Percentiles rank a stretch among this genome's conserved stretches.
Conservation (phyloP, 345 rosid species). For the Noccaea bulbosa region DNA sequence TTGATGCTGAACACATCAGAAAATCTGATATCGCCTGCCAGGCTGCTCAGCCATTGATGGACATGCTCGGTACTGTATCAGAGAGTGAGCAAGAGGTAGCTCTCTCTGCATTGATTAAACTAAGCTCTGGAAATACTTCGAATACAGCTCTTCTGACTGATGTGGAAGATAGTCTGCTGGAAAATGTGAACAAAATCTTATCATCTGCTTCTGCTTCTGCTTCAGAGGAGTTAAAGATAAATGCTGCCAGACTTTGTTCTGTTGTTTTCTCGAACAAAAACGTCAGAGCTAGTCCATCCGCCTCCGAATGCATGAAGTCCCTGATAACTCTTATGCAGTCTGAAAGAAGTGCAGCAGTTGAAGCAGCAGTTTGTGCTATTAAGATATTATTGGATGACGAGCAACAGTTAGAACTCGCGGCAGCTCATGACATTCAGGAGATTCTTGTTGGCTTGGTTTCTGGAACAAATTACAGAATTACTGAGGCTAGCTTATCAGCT, state of each 20-base stretch:
- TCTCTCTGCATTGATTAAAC: constrained; percentile 71
- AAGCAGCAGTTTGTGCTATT: constrained; percentile 74
- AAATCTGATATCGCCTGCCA: constrained; percentile 74
- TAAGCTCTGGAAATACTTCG: constrained; percentile 61
- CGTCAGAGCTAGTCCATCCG: constrained; percentile 57
- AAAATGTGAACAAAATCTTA: constrained; percentile 60
- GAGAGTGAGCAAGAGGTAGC: constrained; percentile 82
- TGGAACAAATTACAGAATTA: constrained; percentile 62
- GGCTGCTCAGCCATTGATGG: constrained; percentile 81
- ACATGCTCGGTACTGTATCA: constrained; percentile 73
- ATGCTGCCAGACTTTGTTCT: constrained; percentile 76
- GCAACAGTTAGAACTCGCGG: constrained; percentile 67
- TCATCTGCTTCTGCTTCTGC: constrained; percentile 59
- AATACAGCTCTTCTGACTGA: constrained; percentile 57
- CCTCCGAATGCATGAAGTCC: constrained; percentile 66
- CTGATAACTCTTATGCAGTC: constrained; percentile 70
- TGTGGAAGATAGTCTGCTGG: constrained; percentile 68
- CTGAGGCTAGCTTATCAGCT: constrained; percentile 73
- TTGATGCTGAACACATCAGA: constrained; percentile 68
- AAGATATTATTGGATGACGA: constrained; percentile 76
- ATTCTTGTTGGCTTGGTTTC: constrained; percentile 72
- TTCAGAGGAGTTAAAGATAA: constrained; percentile 68
- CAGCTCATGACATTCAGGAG: constrained; percentile 56
- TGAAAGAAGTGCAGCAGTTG: constrained; percentile 50
- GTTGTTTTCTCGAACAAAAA: constrained; percentile 61